Evolutionary conservation across 1,284 basidiomycete species (phyloP), one percentile per base, ranked within the genome.

Genomic region (Trametes polyzona): DNA sequence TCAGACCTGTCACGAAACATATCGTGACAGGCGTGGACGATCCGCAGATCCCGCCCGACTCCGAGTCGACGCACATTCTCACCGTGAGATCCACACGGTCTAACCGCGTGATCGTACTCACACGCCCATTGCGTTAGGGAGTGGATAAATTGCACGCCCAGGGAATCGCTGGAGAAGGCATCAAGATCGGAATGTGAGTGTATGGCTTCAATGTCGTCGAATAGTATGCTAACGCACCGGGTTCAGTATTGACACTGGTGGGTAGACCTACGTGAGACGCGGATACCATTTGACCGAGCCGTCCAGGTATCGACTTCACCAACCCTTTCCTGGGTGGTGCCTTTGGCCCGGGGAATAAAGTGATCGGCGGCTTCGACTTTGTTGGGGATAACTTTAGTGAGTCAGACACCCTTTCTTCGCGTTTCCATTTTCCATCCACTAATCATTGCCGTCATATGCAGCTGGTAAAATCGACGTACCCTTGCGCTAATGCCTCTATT

Each of bases 271-370:
- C 32, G 35, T 44, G 35, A 29, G 14, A 4, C 11, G 9, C 21
- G 2, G 9, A 21, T 7, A 26, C 10, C 1, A 26, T 16, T 9
- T 3, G 14, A 2, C 14, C 24, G n/a, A 24, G 23, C 0, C 19
- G 2, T 14, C 16, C 75, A 51, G 80, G 80, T 47, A 73, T 81
- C 54, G 84, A 86, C 66, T 86, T 83, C 67, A 86, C 79, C 2
- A 83, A 87, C 65, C 84, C 85, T 8, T 73, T 75, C 14, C 82
- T 92, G 51, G 88, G 84, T 33, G 84, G 81, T 12, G 84, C 78
- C 30, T 81, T 88, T 61, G 87, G 86, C 6, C 71, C 79, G 2
- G 83, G 83, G 17, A 77, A 80, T 69, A 88, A 88, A 68, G 74
- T 87, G 55, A 75, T 79, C 42, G 82, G 83, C 26, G 84, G 84